phyloP scores from a whole-genome alignment of 768 basidiomycete species.

The Lactarius sanguifluus region DNA sequence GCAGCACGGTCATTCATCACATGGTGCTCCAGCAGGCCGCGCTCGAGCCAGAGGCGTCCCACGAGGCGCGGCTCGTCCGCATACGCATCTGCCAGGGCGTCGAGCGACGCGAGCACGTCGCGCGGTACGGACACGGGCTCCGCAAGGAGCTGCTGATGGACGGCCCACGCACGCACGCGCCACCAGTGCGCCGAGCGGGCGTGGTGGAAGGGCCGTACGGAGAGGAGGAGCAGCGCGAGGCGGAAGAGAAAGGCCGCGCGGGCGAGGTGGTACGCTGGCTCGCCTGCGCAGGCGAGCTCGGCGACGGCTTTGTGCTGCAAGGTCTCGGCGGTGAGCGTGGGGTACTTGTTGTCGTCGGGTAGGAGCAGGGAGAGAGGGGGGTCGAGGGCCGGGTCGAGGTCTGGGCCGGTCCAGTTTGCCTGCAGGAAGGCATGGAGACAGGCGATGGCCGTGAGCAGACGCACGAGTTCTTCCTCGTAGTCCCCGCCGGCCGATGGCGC shows the following conservation, averaged over 20 bases:
- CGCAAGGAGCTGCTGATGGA: slow-evolving; percentile 83
- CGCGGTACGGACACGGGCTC: slow-evolving; percentile 67
- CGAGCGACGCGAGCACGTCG: slow-evolving; percentile 43
- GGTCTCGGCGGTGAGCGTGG: slow-evolving; percentile 42
- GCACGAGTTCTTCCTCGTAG: slow-evolving; percentile 51
- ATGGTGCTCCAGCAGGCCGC: slow-evolving; percentile 78
- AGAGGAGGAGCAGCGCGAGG: slow-evolving; percentile 70
- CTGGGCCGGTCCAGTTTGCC: slow-evolving; percentile 94
- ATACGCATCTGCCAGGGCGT: slow-evolving; percentile 42
- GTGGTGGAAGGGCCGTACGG: slow-evolving; percentile 43
- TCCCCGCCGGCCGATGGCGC: slow-evolving; percentile 36
- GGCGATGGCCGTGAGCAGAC: slow-evolving; percentile 69
- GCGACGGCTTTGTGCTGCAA: slow-evolving; percentile 68
- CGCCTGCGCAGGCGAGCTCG: slow-evolving; percentile 80
- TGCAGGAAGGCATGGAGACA: slow-evolving; percentile 90
- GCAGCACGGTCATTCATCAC: slow-evolving; percentile 75
- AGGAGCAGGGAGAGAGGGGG: slow-evolving; percentile 41
- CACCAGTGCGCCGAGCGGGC: slow-evolving; percentile 69
- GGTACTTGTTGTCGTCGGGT: slow-evolving; percentile 34
- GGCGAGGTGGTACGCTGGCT: slow-evolving; percentile 94
- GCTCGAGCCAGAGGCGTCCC: slow-evolving; percentile 69
- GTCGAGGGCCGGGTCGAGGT: slow-evolving; percentile 53
- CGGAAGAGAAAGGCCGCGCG: slow-evolving; percentile 67
- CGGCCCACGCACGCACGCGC: slow-evolving; percentile 67
- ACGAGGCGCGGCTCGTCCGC: slow-evolving; percentile 60